Evolutionary conservation across 148 eudicot genomes (phyloP), one percentile per base, ranked within the genome.

Genomic region (Talinum fruticosum): DNA sequence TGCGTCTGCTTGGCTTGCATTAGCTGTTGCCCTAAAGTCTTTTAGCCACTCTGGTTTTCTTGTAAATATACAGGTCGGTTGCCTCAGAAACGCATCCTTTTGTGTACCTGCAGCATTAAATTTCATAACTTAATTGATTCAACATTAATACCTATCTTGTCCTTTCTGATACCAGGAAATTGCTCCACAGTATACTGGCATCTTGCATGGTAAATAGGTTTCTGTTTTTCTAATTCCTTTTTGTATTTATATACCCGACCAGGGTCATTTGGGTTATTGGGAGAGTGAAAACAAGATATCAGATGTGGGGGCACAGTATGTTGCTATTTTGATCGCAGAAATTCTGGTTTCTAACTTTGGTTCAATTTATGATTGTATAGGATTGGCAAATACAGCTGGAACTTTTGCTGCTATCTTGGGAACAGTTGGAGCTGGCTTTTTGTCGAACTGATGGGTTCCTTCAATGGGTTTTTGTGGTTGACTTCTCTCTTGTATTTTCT

Each of bases 41-140:
- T 93, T 93, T 82, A 93, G 98, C 81, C 98, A 93, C 80, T 87
- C 88, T 75, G 98, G 98, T 69, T 93, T 93, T 85, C 93, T 93
- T 83, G 98, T 93, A 41, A 93, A 93, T 82, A 88, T 93, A 80
- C 98, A 93, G 96, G 98, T 93, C 62, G 53, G 86, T 81, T 64
- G 53, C 54, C 76, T 74, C 49, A 71, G 61, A 62, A 78, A 41
- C 38, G 51, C 59, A 30, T 53, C 29, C 38, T 24, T 72, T 75
- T 35, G 35, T 44, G 67, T 13, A 7, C 21, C 15, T 6, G n/a
- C 75, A 23, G n/a, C 74, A 64, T 70, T 70, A 38, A 47, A 4
- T 69, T 69, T 44, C 65, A 34, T 75, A 23, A 33, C 71, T 44
- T 30, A 21, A 16, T 29, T 44, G 71, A 34, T 19, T 61, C 71